A percentile compares a stretch with the other conserved stretches of the same genome.
These are phyloP conservation scores for Sporothrix dimorphospora DNA, from an alignment of 2,329 filamentous ascomycete species.

Conservation along the genomic window DNA sequence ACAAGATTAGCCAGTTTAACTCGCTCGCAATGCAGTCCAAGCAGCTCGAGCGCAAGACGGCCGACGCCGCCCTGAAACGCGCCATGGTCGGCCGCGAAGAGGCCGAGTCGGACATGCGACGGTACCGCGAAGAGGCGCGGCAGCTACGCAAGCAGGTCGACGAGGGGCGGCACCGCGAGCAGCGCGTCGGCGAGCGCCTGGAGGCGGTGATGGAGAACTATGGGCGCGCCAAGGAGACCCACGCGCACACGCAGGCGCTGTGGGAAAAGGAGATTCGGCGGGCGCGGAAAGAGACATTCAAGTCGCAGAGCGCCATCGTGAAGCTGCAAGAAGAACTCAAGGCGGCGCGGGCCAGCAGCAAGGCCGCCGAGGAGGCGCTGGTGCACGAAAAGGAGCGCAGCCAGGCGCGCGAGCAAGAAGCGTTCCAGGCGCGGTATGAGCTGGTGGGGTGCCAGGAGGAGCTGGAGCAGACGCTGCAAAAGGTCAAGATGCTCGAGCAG, in stretches of 20 bases:
- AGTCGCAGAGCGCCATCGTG: slow-evolving; percentile 68
- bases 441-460: slow-evolving; percentile 68
- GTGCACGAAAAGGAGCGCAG: slow-evolving; percentile 66
- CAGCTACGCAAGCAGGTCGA: slow-evolving; percentile 61
- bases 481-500: slow-evolving; percentile 67
- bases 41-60: slow-evolving; percentile 65
- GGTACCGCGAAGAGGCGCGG: slow-evolving; percentile 63
- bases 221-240: slow-evolving; percentile 69
- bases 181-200: slow-evolving; percentile 66
- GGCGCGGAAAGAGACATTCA: slow-evolving; percentile 73
- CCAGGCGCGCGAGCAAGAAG: slow-evolving; percentile 67
- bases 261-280: slow-evolving; percentile 76
- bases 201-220: slow-evolving; percentile 74
- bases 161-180: slow-evolving; percentile 67
- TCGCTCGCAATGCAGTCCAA: slow-evolving; percentile 63
- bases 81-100: slow-evolving; percentile 71
- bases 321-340: slow-evolving; percentile 77
- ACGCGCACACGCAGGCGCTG: slow-evolving; percentile 65
- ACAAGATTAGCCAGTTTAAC: slow-evolving; percentile 75
- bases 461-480: slow-evolving; percentile 64
- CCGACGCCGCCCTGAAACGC: slow-evolving; percentile 67
- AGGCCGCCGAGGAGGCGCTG: slow-evolving; percentile 61
- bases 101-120: slow-evolving; percentile 69
- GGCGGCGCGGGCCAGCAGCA: slow-evolving; percentile 57
- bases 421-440: slow-evolving; percentile 68